Conservation (phyloP, 1,284 basidiomycete genomes). For the Boletus chippewaensis region DNA sequence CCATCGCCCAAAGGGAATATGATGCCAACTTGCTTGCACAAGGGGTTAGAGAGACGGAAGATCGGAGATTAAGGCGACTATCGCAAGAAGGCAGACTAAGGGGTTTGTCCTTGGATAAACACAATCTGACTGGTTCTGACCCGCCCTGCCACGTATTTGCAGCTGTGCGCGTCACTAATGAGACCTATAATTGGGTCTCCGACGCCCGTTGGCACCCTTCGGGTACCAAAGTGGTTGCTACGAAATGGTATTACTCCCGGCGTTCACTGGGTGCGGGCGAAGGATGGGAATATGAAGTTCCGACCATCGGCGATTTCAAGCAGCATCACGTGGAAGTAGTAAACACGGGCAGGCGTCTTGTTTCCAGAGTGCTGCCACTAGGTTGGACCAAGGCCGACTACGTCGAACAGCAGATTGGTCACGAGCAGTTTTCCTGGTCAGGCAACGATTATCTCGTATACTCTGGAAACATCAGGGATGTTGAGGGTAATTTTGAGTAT, state of each 20-base stretch:
- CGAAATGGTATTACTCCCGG: conserved; percentile 63
- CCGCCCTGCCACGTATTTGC: background rate
- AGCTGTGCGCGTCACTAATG: conserved; percentile 65
- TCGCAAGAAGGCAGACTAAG: conserved; percentile 51
- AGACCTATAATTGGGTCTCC: conserved; percentile 63
- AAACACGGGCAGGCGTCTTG: conserved; percentile 48
- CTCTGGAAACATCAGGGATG: conserved; percentile 55
- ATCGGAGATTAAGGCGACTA: conserved; percentile 44
- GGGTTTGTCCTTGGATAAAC: conserved; percentile 35
- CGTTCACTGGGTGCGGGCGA: conserved; percentile 64
- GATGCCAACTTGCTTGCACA: conserved; percentile 46
- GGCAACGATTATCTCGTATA: conserved; percentile 55
- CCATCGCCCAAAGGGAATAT: conserved; percentile 28
- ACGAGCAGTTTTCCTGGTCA: conserved; percentile 62
- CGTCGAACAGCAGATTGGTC: conserved; percentile 61
- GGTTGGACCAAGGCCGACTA: conserved; percentile 57
- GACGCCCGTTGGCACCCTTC: conserved; percentile 66
- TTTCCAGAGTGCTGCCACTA: conserved; percentile 49
- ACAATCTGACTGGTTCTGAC: conserved; percentile 1
- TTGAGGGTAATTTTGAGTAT: conserved; percentile 46
- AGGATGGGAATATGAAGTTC: conserved; percentile 58
- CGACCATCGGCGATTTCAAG: conserved; percentile 27
- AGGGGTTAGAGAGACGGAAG: conserved; percentile 45
- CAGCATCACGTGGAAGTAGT: conserved; percentile 32
- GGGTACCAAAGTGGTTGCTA: conserved; percentile 54